Conservation (phyloP, 495 filamentous ascomycete species). For the Penicillium flavigenum region DNA sequence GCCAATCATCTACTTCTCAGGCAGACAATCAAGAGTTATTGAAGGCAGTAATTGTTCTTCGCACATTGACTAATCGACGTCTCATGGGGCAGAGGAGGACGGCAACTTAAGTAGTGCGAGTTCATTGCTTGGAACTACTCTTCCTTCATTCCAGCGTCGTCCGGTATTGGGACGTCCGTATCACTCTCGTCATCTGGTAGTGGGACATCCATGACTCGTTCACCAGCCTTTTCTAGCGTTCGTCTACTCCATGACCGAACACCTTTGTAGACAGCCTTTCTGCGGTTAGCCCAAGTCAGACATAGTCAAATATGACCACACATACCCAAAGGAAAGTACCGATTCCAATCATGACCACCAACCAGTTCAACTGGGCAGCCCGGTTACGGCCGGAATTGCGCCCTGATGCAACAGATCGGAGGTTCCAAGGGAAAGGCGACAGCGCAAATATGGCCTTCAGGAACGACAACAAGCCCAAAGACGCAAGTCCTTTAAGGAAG, state of each 20-base stretch:
- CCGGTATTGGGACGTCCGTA: constrained; percentile 73
- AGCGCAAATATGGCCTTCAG: constrained; percentile 74
- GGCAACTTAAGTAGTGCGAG: constrained; percentile 92
- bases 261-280: constrained; percentile 75
- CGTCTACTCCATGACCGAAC: constrained; percentile 68
- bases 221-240: constrained; percentile 71
- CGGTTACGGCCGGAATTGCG: constrained; percentile 70
- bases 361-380: constrained; percentile 69
- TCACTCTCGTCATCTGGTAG: constrained; percentile 71
- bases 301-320: constrained; percentile 14
- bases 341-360: constrained; percentile 76
- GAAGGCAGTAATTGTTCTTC: constrained; percentile 63
- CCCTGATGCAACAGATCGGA: constrained; percentile 52
- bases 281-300: constrained; percentile 21
- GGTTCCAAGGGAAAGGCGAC: constrained; percentile 72
- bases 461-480: constrained; percentile 81
- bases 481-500: constrained; percentile 82
- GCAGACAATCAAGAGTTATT: constrained; percentile 31
- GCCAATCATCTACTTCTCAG: constrained; percentile 29
- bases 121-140: constrained; percentile 10
- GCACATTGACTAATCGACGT: constrained; percentile 95
- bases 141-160: constrained; percentile 51
- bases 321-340: constrained; percentile 79
- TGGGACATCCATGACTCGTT: constrained; percentile 78
- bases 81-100: constrained; percentile 64